Base-by-base conservation (phyloP, 1,284 basidiomycete genomes). In the Tylopilus sp. region DNA sequence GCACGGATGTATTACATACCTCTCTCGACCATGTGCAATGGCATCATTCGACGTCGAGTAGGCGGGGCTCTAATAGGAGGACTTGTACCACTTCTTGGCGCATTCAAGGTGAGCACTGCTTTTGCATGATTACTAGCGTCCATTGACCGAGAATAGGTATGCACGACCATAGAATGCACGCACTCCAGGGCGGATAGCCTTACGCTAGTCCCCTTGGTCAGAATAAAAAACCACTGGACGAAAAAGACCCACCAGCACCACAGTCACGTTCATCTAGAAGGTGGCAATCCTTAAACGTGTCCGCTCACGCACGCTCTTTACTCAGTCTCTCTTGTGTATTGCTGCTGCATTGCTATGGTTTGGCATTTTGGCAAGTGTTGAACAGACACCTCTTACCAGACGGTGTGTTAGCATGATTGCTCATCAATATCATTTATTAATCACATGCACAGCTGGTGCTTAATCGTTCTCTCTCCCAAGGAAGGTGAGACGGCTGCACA, bases 401-500 rank as follows among this genome's bases (percentile, higher is more conserved):
- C 84, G 93, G 91, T 93, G 67, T 60, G 87, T 78, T 29, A 10
- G 44, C 44, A 47, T 10, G n/a, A 60, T 59, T 4, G 1, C n/a
- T 53, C 3, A 56, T 36, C 41, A 39, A 44, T 47, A 55, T 53
- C 44, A 36, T 24, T 36, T 54, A n/a, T 61, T 64, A 39, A 70
- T 58, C 5, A 65, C 62, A 18, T 54, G 24, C 57, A 18, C 64
- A 94, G 95, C 70, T 94, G 91, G 92, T 86, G 95, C 60, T 78
- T 95, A 67, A 96, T 97, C 66, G 84, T 96, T 19, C 85, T 97
- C 13, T 96, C 95, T 2, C 94, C 95, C 0, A 93, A 95, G 72
- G 95, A 97, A 75, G 94, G 95, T 56, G 88, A 89, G 24, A 94
- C 97, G 51, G 89, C 94, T 22, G 78, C 82, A 3, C 90, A 93